These are phyloP conservation scores for Erigeron philadelphicus DNA, from an alignment of 140 eudicot genomes.

Conservation along the genomic window DNA sequence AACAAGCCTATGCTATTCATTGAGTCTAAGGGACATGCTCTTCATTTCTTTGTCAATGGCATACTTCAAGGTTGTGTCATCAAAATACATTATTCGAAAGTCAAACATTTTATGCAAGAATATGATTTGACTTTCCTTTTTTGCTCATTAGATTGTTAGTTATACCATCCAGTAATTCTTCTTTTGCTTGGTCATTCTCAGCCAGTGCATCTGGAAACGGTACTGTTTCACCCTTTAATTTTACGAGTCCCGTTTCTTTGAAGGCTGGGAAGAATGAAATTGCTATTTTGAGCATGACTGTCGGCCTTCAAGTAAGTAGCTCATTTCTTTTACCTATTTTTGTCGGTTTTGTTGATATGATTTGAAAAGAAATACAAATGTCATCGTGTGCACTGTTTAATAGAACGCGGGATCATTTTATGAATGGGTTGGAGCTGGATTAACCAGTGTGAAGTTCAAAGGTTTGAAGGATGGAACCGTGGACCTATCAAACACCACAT, in stretches of 20 bases:
- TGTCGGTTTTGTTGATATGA: background rate
- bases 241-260: slow-evolving; percentile 47
- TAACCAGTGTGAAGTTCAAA: slow-evolving; percentile 52
- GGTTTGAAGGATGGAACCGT: slow-evolving; percentile 57
- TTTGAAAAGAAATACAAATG: background rate
- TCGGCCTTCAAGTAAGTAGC: slow-evolving; percentile 67
- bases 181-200: slow-evolving; percentile 30
- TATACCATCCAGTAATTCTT: slow-evolving; percentile 2
- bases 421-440: slow-evolving; percentile 94
- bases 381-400: slow-evolving; percentile 11
- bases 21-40: slow-evolving; percentile 89
- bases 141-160: background rate
- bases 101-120: slow-evolving; percentile 10
- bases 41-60: slow-evolving; percentile 75
- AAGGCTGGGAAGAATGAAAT: slow-evolving; percentile 77
- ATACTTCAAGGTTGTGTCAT: slow-evolving; percentile 65
- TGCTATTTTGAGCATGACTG: slow-evolving; percentile 87
- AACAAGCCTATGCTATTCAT: slow-evolving; percentile 50
- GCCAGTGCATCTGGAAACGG: slow-evolving; percentile 88
- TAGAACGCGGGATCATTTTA: slow-evolving; percentile 84
- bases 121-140: slow-evolving; percentile 14
- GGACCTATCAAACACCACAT: slow-evolving; percentile 53
- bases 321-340: background rate
- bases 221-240: slow-evolving; percentile 59
- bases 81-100: slow-evolving; percentile 14